Conservation (phyloP, 73 alveolate genomes). For the Blepharisma japonicum region DNA sequence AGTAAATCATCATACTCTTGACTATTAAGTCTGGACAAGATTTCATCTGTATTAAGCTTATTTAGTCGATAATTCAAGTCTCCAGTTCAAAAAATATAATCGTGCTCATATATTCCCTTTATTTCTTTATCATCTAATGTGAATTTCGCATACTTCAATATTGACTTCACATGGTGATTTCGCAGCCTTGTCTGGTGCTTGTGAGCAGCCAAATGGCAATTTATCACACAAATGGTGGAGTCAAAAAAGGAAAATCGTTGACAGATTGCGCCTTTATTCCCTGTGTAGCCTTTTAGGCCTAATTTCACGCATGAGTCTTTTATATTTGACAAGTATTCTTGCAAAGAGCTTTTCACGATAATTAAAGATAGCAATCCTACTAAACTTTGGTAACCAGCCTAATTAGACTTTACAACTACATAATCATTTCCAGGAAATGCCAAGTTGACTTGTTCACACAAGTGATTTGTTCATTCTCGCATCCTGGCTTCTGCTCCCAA, state of each 20-base stretch:
- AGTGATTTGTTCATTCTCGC: not conserved
- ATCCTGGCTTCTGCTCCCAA: not conserved
- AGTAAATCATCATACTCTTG: not conserved
- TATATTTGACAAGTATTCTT: not conserved
- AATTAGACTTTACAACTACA: not conserved
- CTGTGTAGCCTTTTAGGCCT: slow-evolving; percentile 19
- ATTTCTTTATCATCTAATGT: not conserved
- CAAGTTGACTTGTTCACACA: not conserved
- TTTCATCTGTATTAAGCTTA: not conserved
- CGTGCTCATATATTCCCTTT: not conserved
- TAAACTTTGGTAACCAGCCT: not conserved
- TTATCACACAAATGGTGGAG: slow-evolving; percentile 2
- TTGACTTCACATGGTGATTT: not conserved
- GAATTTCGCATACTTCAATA: not conserved
- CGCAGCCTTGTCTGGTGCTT: not conserved
- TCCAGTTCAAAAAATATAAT: not conserved
- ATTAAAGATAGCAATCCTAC: not conserved
- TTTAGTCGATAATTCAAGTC: slow-evolving; percentile 14
- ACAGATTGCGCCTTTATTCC: slow-evolving; percentile 7
- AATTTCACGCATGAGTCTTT: not conserved
- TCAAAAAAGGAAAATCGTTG: not conserved
- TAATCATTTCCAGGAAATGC: not conserved
- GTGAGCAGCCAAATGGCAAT: slow-evolving; percentile 27
- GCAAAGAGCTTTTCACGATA: not conserved
- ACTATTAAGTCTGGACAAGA: not conserved